Evolutionary conservation across 108 stramenopile species (phyloP).

Genomic region (Cyclotella sp.): DNA sequence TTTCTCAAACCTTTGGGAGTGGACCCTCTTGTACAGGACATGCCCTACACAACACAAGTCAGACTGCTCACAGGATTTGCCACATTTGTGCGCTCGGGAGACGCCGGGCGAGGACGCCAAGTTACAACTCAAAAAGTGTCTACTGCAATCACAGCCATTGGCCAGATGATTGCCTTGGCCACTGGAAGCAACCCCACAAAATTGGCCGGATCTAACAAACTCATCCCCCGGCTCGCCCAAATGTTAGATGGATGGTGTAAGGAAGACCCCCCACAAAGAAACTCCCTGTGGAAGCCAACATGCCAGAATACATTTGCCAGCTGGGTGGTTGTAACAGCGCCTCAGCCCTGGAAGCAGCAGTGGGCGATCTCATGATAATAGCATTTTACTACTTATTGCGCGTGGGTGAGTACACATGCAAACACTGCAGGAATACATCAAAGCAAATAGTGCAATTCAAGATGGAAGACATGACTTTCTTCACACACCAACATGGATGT

Average conservation of each 20-base stretch:
- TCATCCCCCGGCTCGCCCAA: not conserved
- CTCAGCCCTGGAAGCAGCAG: too few relatives aligned
- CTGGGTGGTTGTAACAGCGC: too few relatives aligned
- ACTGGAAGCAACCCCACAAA: too few relatives aligned
- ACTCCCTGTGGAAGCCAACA: too few relatives aligned
- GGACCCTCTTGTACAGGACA: not conserved
- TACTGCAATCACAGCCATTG: too few relatives aligned
- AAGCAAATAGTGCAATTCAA: too few relatives aligned
- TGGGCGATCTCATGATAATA: constrained; percentile 1
- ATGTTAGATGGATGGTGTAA: not conserved
- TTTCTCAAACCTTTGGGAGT: too few relatives aligned
- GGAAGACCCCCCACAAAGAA: not conserved
- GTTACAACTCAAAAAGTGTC: too few relatives aligned
- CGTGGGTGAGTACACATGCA: constrained; percentile 16
- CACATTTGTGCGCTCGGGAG: not conserved
- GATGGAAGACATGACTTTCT: too few relatives aligned
- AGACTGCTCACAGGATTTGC: not conserved
- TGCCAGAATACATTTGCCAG: constrained; percentile 6
- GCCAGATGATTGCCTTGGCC: too few relatives aligned
- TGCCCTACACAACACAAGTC: not conserved
- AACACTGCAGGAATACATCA: not conserved
- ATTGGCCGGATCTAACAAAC: too few relatives aligned
- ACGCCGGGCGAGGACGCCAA: too few relatives aligned
- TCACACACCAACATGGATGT: not conserved
- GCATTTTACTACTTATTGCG: not conserved